Evolutionary conservation across 148 eudicot species (phyloP), one percentile per base, ranked within the genome.

Genomic region (Vaccinium myrtillus): DNA sequence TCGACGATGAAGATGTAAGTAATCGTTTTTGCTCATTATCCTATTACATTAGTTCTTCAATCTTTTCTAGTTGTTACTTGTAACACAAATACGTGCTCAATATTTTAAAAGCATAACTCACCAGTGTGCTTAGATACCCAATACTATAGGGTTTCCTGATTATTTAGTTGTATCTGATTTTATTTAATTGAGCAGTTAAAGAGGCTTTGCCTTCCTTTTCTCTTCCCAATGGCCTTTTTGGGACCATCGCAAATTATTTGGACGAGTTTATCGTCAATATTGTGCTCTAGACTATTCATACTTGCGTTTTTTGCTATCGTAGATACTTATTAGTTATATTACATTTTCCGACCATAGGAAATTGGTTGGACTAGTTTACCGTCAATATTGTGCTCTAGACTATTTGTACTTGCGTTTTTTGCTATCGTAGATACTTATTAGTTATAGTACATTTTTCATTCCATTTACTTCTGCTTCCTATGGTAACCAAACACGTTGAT

Each of bases 1-100:
- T 96, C 56, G 83, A 87, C 77, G 93, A 90, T 76, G 94, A 89
- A 76, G 96, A 96, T 93, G 98, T 96, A 93, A 93, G 96, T 82
- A 83, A 51, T 36, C 69, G 15, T 81, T 69, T 55, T 36, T 46
- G 6, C 36, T 80, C 59, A 19, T 79, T 46, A 55, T 85, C 55
- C 11, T 69, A 71, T 21, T 79, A 36, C 16, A 77, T 75, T 59
- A 43, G n/a, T 73, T 19, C 54, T 79, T 80, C 59, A 25, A 80
- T 71, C 12, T 58, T 18, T 43, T 54, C 70, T 78, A 32, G 32
- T 84, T 27, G 77, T 78, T 46, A 19, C 54, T 61, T 73, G 55
- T 78, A 78, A 56, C 75, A 30, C 21, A 49, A 12, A 67, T 30
- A 30, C 43, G 21, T 65, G 32, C 59, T 30, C 43, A 15, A 30